These are phyloP conservation scores for Bimuria novae-zelandiae DNA, from an alignment of 2,329 filamentous ascomycete species.

Conservation along the genomic window DNA sequence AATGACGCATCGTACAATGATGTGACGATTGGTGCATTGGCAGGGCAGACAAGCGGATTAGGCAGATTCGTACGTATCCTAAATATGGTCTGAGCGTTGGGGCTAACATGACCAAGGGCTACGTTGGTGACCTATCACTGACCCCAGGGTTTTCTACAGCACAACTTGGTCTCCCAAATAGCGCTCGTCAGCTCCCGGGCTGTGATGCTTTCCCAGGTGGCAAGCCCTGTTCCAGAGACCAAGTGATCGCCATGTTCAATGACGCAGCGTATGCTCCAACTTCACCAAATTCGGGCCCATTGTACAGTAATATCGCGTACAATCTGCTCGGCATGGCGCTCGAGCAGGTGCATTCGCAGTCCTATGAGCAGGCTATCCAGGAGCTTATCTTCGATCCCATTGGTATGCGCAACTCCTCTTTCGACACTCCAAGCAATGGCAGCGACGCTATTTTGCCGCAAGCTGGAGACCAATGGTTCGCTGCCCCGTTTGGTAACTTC, in stretches of 20 bases:
- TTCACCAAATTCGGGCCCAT: constrained; percentile 20
- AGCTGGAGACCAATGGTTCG: constrained; percentile 24
- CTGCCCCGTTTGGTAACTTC: constrained; percentile 27
- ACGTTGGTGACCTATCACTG: constrained; percentile 26
- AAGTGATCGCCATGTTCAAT: constrained; percentile 32
- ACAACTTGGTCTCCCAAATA: constrained; percentile 22
- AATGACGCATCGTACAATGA: constrained; percentile 19
- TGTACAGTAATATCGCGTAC: constrained; percentile 32
- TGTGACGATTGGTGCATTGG: constrained; percentile 26
- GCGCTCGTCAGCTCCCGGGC: constrained; percentile 24
- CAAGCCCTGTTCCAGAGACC: constrained; percentile 19
- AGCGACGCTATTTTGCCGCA: constrained; percentile 23
- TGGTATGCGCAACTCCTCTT: constrained; percentile 21
- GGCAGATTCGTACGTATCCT: constrained; percentile 22
- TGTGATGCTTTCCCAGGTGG: constrained; percentile 30
- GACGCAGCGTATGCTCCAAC: constrained; percentile 20
- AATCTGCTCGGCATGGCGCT: constrained; percentile 32
- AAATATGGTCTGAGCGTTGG: neutral
- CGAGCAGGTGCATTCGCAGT: constrained; percentile 21
- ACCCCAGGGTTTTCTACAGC: constrained; percentile 18
- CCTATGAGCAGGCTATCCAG: constrained; percentile 25
- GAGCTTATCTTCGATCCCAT: constrained; percentile 28
- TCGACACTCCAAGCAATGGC: constrained; percentile 16
- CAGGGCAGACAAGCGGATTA: constrained; percentile 31
- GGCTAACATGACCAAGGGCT: constrained; percentile 17